Percentiles rank a stretch among this genome's conserved stretches.
Conservation (phyloP, 1,139 yeast genomes). For the Wickerhamomyces sp. region DNA sequence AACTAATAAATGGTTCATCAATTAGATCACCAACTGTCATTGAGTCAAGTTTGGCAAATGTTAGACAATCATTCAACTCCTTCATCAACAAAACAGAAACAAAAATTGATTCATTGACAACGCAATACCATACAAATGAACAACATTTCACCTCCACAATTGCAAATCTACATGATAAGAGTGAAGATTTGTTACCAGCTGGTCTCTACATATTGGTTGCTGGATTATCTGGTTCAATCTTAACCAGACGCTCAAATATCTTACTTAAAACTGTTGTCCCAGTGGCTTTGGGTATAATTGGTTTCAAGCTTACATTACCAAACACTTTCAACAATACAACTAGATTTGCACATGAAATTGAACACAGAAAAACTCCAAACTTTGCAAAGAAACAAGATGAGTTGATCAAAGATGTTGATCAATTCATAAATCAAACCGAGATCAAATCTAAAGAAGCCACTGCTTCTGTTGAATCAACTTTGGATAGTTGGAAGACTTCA, state of each 20-base stretch:
- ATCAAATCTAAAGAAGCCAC: constrained; percentile 32
- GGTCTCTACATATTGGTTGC: constrained; percentile 68
- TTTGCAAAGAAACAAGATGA: constrained; percentile 64
- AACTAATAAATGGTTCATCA: constrained; percentile 51
- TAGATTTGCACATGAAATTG: constrained; percentile 59
- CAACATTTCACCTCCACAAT: constrained; percentile 62
- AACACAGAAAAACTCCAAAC: constrained; percentile 58
- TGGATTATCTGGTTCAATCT: constrained; percentile 73
- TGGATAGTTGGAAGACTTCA: constrained; percentile 41
- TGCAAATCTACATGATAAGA: constrained; percentile 61
- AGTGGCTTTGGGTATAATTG: constrained; percentile 55
- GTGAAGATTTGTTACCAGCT: constrained; percentile 77
- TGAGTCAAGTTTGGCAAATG: constrained; percentile 23
- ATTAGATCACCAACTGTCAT: constrained; percentile 43
- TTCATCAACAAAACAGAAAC: constrained; percentile 30
- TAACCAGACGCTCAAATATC: constrained; percentile 68
- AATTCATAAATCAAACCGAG: constrained; percentile 35
- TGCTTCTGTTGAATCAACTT: constrained; percentile 32
- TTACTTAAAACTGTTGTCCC: constrained; percentile 61
- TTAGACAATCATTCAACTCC: constrained; percentile 45
- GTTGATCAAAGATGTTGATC: constrained; percentile 40
- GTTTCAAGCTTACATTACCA: constrained; percentile 77
- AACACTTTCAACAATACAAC: constrained; percentile 65
- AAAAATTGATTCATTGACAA: constrained; percentile 39
- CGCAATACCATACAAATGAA: constrained; percentile 55